Base-by-base conservation (phyloP, 202 grass and related monocot species). In the Alloteropsis angusta region DNA sequence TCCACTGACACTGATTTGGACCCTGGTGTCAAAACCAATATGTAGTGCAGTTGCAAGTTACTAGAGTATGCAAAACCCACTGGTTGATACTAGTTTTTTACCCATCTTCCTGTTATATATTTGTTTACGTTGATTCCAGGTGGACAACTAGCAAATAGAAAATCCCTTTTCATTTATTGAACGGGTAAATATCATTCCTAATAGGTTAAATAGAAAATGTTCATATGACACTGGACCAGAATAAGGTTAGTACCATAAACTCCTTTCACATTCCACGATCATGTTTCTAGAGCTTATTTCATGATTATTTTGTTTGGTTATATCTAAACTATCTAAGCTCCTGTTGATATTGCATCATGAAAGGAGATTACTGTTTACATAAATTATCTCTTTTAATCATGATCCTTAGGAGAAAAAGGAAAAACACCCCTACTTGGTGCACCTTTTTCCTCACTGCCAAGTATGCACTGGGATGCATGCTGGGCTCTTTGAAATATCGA, bases 331-430 rank as follows among this genome's bases (percentile, higher is more conserved):
- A 52, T 69, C 2, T 65, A 61, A 32, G 22, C 18, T 61, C 63
- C 25, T 81, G 52, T 53, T 44, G 54, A 34, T 66, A 81, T 73
- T 55, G 62, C 11, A 54, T 74, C 25, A 54, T 7, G 8, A 49
- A 60, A 62, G 23, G 16, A 63, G 1, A 25, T 44, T 36, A 79
- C 30, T 50, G 55, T 66, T 71, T 54, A 48, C 66, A 61, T 60
- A 74, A 72, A 52, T 73, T 36, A 37, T 39, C 36, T 74, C 52
- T 52, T 44, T 74, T 35, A 50, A 75, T 28, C 32, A 52, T 74
- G 41, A 60, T 42, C 41, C 48, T 23, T n/a, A 15, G 19, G 19
- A 11, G n/a, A 14, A 1, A 14, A 18, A 18, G 30, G 6, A 16
- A 39, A 21, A 37, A 48, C 28, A 38, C 32, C 45, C 15, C 5